Base-by-base conservation (phyloP, 768 basidiomycete genomes). In the Hericium alpestre region DNA sequence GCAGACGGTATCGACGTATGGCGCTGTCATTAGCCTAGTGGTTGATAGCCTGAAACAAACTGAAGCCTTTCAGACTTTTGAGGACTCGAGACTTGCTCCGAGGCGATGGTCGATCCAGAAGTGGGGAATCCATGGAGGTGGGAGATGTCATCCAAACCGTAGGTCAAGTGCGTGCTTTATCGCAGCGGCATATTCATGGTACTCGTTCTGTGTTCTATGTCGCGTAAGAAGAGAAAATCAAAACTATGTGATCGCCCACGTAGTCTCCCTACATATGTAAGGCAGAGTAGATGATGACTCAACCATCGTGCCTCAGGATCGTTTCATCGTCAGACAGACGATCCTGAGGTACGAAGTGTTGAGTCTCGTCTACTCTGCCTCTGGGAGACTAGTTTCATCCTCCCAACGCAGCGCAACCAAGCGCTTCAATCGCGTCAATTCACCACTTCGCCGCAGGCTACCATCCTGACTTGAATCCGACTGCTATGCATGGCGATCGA, bases 141-240 rank as follows among this genome's bases (percentile, higher is more conserved):
- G 90, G 86, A 8, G 79, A 82, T 9, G 70, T 76, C 53, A 73
- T 93, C 32, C 78, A 86, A 63, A 84, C 93, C 56, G 73, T 91
- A 39, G 87, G 89, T 10, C 90, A 93, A 68, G 93, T 68, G 90
- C 90, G 8, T 94, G 91, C 65, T 67, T 93, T 62, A 90, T 83
- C 48, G 78, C 87, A 18, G 90, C 92, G n/a, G 83, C 79, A 2
- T 80, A 87, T 64, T 82, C 86, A 0, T 92, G 87, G 89, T 90
- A 84, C 67, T 92, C 25, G 25, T 25, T 25, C 25, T 25, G 25
- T 25, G 25, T 25, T 25, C 32, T 32, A 32, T 7, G 32, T 32
- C 32, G 32, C 32, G 2, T 2, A 25, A 25, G 3, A 25, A 4
- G 25, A 25, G 32, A 9, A 32, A 7, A 32, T 10, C 32, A 10